A percentile compares a stretch with the other conserved stretches of the same genome.
Conservation (phyloP, 2,329 filamentous ascomycete genomes). For the Endothia cerciana region DNA sequence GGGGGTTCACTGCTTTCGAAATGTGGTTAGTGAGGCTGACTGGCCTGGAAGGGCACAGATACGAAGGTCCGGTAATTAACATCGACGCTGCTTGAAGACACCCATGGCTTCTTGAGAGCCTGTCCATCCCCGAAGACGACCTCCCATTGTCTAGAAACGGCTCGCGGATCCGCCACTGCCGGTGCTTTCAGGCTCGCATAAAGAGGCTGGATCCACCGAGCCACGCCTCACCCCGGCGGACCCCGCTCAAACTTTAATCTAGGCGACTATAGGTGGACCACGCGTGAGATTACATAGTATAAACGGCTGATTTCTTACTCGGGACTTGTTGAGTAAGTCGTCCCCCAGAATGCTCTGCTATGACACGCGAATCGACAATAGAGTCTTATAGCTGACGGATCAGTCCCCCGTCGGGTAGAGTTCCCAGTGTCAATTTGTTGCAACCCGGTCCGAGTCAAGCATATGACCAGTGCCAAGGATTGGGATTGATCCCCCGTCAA, state of each 20-base stretch:
- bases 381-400: background rate
- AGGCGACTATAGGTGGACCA: slow-evolving; percentile 2
- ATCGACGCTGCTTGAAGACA: background rate
- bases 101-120: background rate
- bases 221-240: slow-evolving; percentile 9
- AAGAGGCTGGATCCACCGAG: slow-evolving; percentile 2
- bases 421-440: background rate
- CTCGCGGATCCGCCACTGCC: background rate
- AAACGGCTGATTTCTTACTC: background rate
- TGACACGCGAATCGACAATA: background rate
- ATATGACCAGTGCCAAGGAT: background rate
- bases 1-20: background rate
- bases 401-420: background rate
- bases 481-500: background rate
- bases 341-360: background rate
- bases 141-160: background rate
- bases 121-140: background rate
- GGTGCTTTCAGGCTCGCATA: slow-evolving; percentile 1
- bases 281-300: background rate
- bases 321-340: background rate
- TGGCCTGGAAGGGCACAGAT: background rate
- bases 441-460: background rate
- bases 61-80: background rate
- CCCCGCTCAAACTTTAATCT: slow-evolving; percentile 13
- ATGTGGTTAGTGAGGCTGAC: background rate